Evolutionary conservation across 352 stramenopile species (phyloP).

Genomic region (Phytophthora capsici): DNA sequence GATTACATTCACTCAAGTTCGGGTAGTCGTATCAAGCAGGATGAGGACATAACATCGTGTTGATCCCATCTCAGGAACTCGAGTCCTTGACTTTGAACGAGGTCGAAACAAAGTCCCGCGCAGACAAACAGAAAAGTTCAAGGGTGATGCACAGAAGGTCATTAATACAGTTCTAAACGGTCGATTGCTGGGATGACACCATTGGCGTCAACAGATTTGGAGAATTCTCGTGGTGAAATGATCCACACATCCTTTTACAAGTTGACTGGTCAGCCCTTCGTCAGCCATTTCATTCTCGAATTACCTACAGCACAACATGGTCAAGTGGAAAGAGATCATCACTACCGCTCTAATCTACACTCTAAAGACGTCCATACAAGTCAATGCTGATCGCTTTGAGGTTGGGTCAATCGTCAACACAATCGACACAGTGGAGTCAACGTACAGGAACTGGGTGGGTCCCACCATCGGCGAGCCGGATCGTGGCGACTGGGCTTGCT

Average conservation of each 20-base stretch:
- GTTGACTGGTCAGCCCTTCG: too few species aligned
- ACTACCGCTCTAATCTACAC: too few species aligned
- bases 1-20: slow-evolving; percentile 5
- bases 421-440: slow-evolving; percentile 20
- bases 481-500: slow-evolving; percentile 23
- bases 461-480: slow-evolving; percentile 26
- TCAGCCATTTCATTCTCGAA: background rate
- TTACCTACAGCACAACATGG: background rate
- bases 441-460: slow-evolving; percentile 28
- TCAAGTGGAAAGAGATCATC: too few species aligned
- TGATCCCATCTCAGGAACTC: slow-evolving; percentile 10
- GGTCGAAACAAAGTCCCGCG: slow-evolving; percentile 6
- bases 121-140: background rate
- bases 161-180: background rate
- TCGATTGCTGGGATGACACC: background rate
- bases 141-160: background rate
- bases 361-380: too few species aligned
- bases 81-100: slow-evolving; percentile 5
- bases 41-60: slow-evolving; percentile 18
- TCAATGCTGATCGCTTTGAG: background rate
- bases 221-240: background rate
- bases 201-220: background rate
- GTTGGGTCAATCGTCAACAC: slow-evolving; percentile 12
- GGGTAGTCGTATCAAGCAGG: slow-evolving; percentile 8
- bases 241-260: background rate